These are phyloP conservation scores for apple (Malus domestica) DNA, from an alignment of 306 rosid species.

Conservation along the genomic window DNA sequence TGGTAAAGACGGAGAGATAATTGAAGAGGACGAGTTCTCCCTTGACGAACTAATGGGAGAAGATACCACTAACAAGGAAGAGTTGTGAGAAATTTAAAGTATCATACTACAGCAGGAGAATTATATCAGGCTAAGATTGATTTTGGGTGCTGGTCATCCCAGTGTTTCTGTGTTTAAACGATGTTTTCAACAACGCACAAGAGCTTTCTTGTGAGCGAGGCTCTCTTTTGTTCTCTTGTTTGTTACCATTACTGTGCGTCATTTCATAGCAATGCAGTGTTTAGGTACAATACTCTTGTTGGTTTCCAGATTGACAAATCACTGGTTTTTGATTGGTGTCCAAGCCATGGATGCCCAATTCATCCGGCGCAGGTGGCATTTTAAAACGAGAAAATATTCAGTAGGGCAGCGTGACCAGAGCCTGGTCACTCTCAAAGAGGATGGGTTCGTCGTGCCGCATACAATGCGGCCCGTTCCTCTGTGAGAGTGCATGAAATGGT, in stretches of 20 bases:
- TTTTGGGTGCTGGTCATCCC: conserved; percentile 16
- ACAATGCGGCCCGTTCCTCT: too few relatives aligned
- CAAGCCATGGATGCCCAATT: too few relatives aligned
- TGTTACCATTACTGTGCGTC: background rate
- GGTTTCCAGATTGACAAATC: too few relatives aligned
- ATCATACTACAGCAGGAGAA: background rate
- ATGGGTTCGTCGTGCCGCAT: too few relatives aligned
- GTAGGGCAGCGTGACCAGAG: too few relatives aligned
- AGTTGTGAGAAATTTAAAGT: conserved; percentile 27
- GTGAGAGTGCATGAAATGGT: too few relatives aligned
- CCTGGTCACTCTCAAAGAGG: too few relatives aligned
- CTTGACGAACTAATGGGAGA: conserved; percentile 96
- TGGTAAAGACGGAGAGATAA: conserved; percentile 86
- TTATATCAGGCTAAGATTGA: conserved; percentile 14
- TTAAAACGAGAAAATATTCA: too few relatives aligned
- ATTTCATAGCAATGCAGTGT: background rate
- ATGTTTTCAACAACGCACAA: background rate
- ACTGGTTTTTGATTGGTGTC: too few relatives aligned
- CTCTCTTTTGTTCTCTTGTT: background rate
- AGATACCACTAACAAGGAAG: conserved; percentile 55
- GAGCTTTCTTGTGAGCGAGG: conserved; percentile 13
- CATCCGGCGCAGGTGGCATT: too few relatives aligned
- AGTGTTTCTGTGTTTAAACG: conserved; percentile 6
- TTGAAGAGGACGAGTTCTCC: conserved; percentile 94
- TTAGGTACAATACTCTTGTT: too few relatives aligned